Evolutionary conservation across 805 yeast species (phyloP), one percentile per base, ranked within the genome.

Genomic region (Candida xiaguanensis): DNA sequence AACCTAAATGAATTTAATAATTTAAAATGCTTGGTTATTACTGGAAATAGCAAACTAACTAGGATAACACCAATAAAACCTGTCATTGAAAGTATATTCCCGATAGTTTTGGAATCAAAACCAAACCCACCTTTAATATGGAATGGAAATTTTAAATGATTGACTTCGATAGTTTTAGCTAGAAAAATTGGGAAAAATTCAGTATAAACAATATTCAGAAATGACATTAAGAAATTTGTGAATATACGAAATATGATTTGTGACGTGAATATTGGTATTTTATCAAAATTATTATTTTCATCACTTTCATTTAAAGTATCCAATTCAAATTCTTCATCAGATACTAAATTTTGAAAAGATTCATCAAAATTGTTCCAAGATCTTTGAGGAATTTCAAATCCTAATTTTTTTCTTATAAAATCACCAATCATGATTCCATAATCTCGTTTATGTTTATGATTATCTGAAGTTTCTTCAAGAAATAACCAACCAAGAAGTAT

Each of bases 181-280:
- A 78, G 59, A 38, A 72, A 72, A 2, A 79, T 70, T 1, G 85
- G 84, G 28, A 78, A 50, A 39, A 79, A 74, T 52, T 78, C 82
- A 26, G 72, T 69, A 50, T 61, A 75, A 3, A 75, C 77, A 12
- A 73, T 58, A 11, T 61, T 51, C 51, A 74, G 80, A 35, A 76
- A 63, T n/a, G 77, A 61, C 47, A 70, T 53, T 20, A 67, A 50
- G 36, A 74, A 68, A 49, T 70, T 53, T 54, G 69, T 41, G 53
- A 53, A 14, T 37, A 66, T 60, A 7, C 63, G 49, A 33, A 52
- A 51, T 4, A 61, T 36, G n/a, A 64, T 66, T 11, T 55, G 53
- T 8, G 45, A 45, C 14, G 65, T 53, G 13, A 35, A 35, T 9
- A 35, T 2, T 8, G 26, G 26, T 4, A 3, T 11, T 27, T 35